phyloP scores from a whole-genome alignment of 441 rosid species.

The Kokia cookei region DNA sequence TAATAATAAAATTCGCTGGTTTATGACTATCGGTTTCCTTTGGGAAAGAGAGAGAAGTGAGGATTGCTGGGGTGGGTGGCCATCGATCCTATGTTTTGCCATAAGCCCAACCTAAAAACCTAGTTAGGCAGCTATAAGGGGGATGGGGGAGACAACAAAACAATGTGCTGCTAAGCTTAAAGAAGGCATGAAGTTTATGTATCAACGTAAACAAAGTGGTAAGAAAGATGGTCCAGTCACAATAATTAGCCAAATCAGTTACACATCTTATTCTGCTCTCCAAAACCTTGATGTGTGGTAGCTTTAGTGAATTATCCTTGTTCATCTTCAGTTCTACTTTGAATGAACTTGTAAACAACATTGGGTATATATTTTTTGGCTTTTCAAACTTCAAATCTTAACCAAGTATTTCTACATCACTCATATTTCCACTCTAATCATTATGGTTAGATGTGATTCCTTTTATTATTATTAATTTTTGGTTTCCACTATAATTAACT shows the following conservation, averaged over 20 bases:
- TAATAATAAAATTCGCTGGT: not conserved
- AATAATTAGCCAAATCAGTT: not conserved
- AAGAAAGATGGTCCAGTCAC: not conserved
- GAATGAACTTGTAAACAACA: not conserved
- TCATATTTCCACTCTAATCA: not conserved
- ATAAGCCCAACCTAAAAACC: slow-evolving; percentile 1
- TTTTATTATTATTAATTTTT: no score
- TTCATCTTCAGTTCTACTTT: not conserved
- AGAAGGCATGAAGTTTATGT: not conserved
- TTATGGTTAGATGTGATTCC: not conserved
- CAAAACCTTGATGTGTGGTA: not conserved
- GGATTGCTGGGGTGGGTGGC: not conserved
- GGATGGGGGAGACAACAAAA: not conserved
- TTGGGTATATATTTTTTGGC: not conserved
- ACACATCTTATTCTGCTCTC: not conserved
- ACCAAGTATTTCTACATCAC: not conserved
- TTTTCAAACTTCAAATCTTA: not conserved
- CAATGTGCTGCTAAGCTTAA: not conserved
- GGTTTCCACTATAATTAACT: not conserved
- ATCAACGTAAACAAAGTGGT: not conserved
- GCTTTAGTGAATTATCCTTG: not conserved
- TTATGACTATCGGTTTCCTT: not conserved
- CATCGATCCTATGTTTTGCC: not conserved
- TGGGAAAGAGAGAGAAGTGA: not conserved
- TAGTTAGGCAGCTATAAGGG: not conserved